Conservation (phyloP, 257 asterid species). For the Fraxinus cuspidata region DNA sequence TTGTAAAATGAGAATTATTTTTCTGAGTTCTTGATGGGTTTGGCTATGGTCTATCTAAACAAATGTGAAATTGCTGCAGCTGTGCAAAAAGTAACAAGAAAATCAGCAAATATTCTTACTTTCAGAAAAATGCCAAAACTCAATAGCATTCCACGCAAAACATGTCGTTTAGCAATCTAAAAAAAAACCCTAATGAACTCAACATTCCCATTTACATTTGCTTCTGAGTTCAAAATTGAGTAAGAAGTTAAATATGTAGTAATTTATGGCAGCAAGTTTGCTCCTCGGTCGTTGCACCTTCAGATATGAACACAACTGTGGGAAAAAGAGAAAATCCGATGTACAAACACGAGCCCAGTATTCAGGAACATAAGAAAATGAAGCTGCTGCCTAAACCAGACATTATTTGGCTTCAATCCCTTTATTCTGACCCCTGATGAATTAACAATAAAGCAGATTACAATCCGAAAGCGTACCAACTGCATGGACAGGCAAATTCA, state of each 20-base stretch:
- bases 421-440: slow-evolving; percentile 26
- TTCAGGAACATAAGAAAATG: slow-evolving; percentile 5
- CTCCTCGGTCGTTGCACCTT: neutral
- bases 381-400: neutral
- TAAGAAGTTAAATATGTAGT: neutral
- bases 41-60: too few relatives aligned
- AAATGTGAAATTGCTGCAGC: too few relatives aligned
- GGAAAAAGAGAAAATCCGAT: neutral
- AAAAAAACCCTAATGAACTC: slow-evolving; percentile 23
- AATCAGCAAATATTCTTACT: too few relatives aligned
- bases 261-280: slow-evolving; percentile 16
- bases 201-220: slow-evolving; percentile 41
- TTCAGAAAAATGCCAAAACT: neutral
- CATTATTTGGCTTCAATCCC: neutral
- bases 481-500: neutral
- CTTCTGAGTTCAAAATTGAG: slow-evolving; percentile 25
- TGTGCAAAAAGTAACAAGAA: neutral
- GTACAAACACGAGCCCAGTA: neutral
- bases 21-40: too few relatives aligned
- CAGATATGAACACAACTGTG: neutral
- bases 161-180: neutral
- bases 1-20: too few relatives aligned
- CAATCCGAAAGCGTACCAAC: neutral
- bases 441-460: neutral
- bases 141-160: neutral